Evolutionary conservation across 257 asterid species (phyloP), one percentile per base, ranked within the genome.

Genomic region (Plantago ovata): DNA sequence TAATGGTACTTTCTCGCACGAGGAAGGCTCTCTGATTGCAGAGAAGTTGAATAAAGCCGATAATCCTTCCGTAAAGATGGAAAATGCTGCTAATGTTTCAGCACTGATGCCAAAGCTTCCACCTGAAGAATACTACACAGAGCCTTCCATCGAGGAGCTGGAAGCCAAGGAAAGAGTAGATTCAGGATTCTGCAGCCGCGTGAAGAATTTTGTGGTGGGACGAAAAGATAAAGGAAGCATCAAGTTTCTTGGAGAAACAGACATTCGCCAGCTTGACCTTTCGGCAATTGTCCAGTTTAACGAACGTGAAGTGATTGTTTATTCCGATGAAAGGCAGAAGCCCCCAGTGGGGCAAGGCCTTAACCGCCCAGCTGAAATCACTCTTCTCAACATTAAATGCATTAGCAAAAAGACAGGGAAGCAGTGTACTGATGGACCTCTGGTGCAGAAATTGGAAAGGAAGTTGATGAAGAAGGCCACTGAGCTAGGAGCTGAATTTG

Each of bases 321-420:
- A 86, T 68, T 59, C 64, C 66, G 94, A 84, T 45, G 81, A 76
- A 40, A 74, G 62, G 40, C 77, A 81, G 74, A 86, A 75, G 67
- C 94, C 95, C 7, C 75, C 79, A 43, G 72, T 72, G 6, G 94
- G 94, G 64, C 80, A 84, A 69, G 73, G 85, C 33, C 83, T 86
- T 1, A 84, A 86, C 56, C 84, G 81, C 63, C 76, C 80, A 0
- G 89, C 88, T n/a, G 94, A 86, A 78, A 81, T 86, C 20, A 81
- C 88, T 8, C 81, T 86, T 47, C 83, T 81, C 33, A 86, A 86
- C 65, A 73, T 86, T 24, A 84, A 84, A 69, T 84, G 89, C 71
- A 67, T 71, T 28, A 81, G 77, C 39, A 81, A 71, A 72, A 81
- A 71, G 70, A 77, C 80, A 3, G 90, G 86, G 61, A 68, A 63